These are phyloP conservation scores for Saposhnikovia divaricata DNA, from an alignment of 129 eudicot species.

Conservation along the genomic window DNA sequence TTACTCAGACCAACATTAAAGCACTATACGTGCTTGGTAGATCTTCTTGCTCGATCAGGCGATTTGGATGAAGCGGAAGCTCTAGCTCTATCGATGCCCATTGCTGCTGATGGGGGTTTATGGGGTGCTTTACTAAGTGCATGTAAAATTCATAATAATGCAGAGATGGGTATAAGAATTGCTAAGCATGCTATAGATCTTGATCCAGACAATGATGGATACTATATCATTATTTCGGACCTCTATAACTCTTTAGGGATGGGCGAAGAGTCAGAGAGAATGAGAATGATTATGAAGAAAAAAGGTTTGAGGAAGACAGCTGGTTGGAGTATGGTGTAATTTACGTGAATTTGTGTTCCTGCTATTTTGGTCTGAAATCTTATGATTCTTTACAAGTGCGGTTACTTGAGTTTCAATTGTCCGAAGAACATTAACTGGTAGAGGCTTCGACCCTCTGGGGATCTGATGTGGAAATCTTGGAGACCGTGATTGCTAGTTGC, in stretches of 20 bases:
- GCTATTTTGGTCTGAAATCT: background rate
- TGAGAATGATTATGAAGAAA: slow-evolving; percentile 50
- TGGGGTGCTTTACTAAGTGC: slow-evolving; percentile 87
- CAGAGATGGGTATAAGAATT: slow-evolving; percentile 60
- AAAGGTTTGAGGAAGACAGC: slow-evolving; percentile 49
- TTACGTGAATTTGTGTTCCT: background rate
- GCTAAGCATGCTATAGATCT: slow-evolving; percentile 61
- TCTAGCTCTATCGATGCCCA: slow-evolving; percentile 59
- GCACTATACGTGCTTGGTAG: slow-evolving; percentile 83
- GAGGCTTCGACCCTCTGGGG: background rate
- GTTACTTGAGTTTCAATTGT: background rate
- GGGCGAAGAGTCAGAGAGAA: slow-evolving; percentile 61
- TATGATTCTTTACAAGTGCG: background rate
- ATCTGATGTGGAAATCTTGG: background rate
- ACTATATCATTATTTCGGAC: slow-evolving; percentile 45
- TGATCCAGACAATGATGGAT: slow-evolving; percentile 90
- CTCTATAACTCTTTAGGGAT: slow-evolving; percentile 60
- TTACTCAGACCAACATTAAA: slow-evolving; percentile 53
- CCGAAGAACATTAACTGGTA: background rate
- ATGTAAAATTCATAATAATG: slow-evolving; percentile 64
- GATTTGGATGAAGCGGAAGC: slow-evolving; percentile 65
- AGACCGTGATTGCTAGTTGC: background rate
- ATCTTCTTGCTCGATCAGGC: slow-evolving; percentile 76
- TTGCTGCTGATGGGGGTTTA: slow-evolving; percentile 71
- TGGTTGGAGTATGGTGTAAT: slow-evolving; percentile 47